These are phyloP conservation scores for Boletellus ananas DNA, from an alignment of 768 basidiomycete species.

Conservation along the genomic window DNA sequence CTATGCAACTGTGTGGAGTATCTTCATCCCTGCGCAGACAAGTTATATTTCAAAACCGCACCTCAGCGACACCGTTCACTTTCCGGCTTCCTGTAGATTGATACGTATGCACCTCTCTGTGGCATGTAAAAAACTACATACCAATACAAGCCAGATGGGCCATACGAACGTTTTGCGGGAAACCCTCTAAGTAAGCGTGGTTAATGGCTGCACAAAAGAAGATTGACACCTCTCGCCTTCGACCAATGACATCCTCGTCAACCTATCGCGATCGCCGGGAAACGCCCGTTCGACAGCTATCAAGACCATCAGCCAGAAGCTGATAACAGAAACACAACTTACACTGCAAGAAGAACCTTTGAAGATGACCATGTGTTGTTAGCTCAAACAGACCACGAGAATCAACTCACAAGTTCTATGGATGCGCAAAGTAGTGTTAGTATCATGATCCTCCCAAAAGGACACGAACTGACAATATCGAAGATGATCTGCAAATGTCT, in stretches of 20 bases:
- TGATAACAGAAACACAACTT: conserved; percentile 11
- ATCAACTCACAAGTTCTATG: conserved; percentile 37
- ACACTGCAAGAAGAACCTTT: conserved; percentile 64
- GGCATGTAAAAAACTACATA: conserved; percentile 11
- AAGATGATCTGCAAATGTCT: conserved; percentile 91
- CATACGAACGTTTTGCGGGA: conserved; percentile 85
- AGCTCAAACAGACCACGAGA: background rate
- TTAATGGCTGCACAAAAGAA: background rate
- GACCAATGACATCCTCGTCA: conserved; percentile 87
- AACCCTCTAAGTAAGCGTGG: conserved; percentile 53
- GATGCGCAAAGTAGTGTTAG: conserved; percentile 11
- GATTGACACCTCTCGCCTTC: conserved; percentile 51
- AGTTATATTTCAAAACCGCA: conserved; percentile 20
- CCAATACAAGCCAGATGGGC: conserved; percentile 88
- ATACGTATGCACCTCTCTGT: background rate
- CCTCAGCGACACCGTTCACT: conserved; percentile 96
- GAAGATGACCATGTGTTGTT: background rate
- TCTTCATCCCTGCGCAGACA: background rate
- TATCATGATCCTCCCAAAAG: background rate
- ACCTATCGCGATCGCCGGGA: conserved; percentile 79
- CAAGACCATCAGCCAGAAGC: background rate
- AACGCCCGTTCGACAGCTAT: conserved; percentile 83
- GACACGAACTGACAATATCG: conserved; percentile 62
- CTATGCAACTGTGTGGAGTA: conserved; percentile 64
- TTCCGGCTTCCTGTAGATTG: conserved; percentile 57